Evolutionary conservation across 305 asterid genomes (phyloP).

Genomic region (Fraxinus sp.): DNA sequence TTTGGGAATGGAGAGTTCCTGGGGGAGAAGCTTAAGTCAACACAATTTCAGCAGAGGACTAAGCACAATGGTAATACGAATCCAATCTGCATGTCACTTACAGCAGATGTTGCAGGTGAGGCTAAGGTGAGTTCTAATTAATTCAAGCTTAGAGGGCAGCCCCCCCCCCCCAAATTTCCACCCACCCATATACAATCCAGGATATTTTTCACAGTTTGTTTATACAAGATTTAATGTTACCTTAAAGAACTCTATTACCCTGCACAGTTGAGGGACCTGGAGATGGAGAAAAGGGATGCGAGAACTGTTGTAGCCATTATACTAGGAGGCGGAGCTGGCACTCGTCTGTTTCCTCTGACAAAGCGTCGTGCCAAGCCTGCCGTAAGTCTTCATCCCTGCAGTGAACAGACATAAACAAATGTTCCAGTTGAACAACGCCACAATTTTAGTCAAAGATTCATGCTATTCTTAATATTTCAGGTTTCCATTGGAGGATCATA

Average conservation of each 20-base stretch:
- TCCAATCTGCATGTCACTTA: slow-evolving; percentile 53
- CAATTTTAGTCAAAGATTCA: background rate
- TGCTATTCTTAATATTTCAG: slow-evolving; percentile 34
- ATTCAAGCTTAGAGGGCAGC: background rate
- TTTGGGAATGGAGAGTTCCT: slow-evolving; percentile 63
- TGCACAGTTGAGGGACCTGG: slow-evolving; percentile 64
- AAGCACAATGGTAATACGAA: slow-evolving; percentile 27
- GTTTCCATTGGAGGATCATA: slow-evolving; percentile 97
- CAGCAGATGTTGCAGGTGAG: slow-evolving; percentile 71
- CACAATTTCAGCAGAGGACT: slow-evolving; percentile 30
- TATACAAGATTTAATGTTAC: background rate
- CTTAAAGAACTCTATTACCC: background rate
- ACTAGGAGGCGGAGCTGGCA: slow-evolving; percentile 97
- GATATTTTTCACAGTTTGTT: background rate
- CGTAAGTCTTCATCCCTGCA: slow-evolving; percentile 41
- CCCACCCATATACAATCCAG: background rate
- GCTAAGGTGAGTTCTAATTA: slow-evolving; percentile 58
- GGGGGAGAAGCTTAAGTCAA: slow-evolving; percentile 61
- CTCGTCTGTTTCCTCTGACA: slow-evolving; percentile 90
- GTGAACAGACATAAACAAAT: background rate
- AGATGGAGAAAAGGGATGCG: slow-evolving; percentile 66
- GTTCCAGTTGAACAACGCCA: background rate
- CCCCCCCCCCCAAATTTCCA: too few relatives aligned
- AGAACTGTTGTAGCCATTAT: slow-evolving; percentile 81
- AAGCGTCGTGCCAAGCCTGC: slow-evolving; percentile 96